phyloP scores from a whole-genome alignment of 2,329 filamentous ascomycete genomes.

The Ambrosiella xylebori region DNA sequence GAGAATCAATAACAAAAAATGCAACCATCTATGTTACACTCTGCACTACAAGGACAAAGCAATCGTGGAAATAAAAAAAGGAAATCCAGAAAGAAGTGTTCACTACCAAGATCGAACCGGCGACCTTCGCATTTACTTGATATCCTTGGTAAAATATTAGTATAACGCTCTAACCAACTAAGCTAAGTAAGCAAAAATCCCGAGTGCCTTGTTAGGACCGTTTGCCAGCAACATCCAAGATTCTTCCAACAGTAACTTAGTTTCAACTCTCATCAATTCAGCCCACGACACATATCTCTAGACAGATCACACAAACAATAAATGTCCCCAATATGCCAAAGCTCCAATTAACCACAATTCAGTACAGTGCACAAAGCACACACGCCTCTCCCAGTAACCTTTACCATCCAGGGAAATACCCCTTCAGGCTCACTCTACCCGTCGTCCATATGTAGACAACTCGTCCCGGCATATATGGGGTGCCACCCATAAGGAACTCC shows the following conservation, averaged over 20 bases:
- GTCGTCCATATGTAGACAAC: not conserved
- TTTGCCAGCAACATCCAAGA: not conserved
- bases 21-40: too few relatives aligned
- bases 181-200: slow-evolving; percentile 13
- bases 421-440: not conserved
- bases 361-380: not conserved
- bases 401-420: not conserved
- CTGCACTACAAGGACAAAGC: too few relatives aligned
- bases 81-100: not conserved
- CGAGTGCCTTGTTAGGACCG: not conserved
- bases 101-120: slow-evolving; percentile 13
- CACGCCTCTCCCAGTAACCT: not conserved
- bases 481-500: not conserved
- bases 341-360: not conserved
- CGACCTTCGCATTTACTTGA: slow-evolving; percentile 11
- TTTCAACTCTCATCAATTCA: too few relatives aligned
- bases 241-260: not conserved
- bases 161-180: slow-evolving; percentile 13
- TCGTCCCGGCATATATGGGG: not conserved
- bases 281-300: not conserved
- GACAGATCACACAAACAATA: not conserved
- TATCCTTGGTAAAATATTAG: slow-evolving; percentile 10
- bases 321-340: not conserved
- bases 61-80: not conserved
- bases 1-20: too few relatives aligned